phyloP scores from a whole-genome alignment of 1,284 basidiomycete genomes.

The Microbotryum intermedium region DNA sequence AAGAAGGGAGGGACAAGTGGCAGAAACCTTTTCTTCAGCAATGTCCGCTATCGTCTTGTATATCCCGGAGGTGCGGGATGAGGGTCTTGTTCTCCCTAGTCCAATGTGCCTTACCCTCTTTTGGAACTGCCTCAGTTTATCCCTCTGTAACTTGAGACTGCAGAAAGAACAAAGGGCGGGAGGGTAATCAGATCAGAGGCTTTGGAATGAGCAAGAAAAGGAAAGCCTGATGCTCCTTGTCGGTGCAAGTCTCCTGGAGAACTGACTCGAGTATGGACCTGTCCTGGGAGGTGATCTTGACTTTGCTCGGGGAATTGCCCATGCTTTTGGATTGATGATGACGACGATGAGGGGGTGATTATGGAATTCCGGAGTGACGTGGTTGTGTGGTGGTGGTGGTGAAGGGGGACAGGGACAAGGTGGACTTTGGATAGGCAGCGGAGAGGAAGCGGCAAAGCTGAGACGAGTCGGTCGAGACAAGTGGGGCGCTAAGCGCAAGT shows the following conservation, averaged over 20 bases:
- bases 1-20: background rate
- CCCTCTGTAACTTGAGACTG: slow-evolving; percentile 88
- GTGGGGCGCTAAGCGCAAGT: too few relatives aligned
- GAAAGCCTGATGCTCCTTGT: background rate
- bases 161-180: slow-evolving; percentile 2
- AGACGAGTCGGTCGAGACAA: too few relatives aligned
- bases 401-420: too few relatives aligned
- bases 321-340: background rate
- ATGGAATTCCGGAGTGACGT: too few relatives aligned
- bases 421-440: too few relatives aligned
- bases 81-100: background rate
- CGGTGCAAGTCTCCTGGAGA: background rate
- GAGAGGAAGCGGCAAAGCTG: too few relatives aligned
- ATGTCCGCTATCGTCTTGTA: too few relatives aligned
- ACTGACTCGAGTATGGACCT: slow-evolving; percentile 84
- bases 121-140: slow-evolving; percentile 92
- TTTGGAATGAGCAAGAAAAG: too few relatives aligned
- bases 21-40: background rate
- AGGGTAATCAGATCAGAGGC: slow-evolving; percentile 28
- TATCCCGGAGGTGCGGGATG: too few relatives aligned
- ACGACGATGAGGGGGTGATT: background rate
- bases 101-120: slow-evolving; percentile 57
- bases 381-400: too few relatives aligned
- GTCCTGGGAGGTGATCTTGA: slow-evolving; percentile 84
- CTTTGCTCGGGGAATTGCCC: slow-evolving; percentile 15